Conservation (phyloP, 768 basidiomycete species). For the Boletales sp. region DNA sequence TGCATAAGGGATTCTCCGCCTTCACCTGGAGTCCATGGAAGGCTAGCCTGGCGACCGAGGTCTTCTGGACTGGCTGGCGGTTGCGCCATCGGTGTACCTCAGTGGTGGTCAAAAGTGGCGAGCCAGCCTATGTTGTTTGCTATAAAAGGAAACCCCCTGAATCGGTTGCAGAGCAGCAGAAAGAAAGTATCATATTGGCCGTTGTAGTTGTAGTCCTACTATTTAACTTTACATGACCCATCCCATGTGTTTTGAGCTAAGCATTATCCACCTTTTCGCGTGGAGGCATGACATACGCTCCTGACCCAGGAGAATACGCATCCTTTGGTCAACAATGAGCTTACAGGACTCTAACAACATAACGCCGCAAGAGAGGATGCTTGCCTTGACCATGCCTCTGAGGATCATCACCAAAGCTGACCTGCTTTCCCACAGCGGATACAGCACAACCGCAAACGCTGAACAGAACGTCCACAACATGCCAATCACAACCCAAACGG, state of each 20-base stretch:
- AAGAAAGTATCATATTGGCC: too few species aligned
- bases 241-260: not conserved
- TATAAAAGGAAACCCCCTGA: too few species aligned
- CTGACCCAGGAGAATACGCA: slow-evolving; percentile 38
- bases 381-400: slow-evolving; percentile 63
- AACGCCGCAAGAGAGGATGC: not conserved
- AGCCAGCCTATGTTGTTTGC: too few species aligned
- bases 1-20: slow-evolving; percentile 36
- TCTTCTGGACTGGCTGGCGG: slow-evolving; percentile 32
- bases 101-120: not conserved
- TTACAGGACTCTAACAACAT: too few species aligned
- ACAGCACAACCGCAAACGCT: slow-evolving; percentile 70
- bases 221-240: too few species aligned
- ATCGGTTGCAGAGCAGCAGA: too few species aligned
- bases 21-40: slow-evolving; percentile 33
- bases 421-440: slow-evolving; percentile 85
- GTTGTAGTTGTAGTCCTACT: too few species aligned
- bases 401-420: slow-evolving; percentile 56
- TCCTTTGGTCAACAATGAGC: slow-evolving; percentile 31
- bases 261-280: not conserved
- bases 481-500: slow-evolving; percentile 78
- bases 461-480: slow-evolving; percentile 85
- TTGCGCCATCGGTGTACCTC: slow-evolving; percentile 23
- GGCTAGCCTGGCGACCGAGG: slow-evolving; percentile 26
- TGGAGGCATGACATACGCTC: slow-evolving; percentile 30